phyloP scores from a whole-genome alignment of 768 basidiomycete species.

The Coprinopsis cinerea region DNA sequence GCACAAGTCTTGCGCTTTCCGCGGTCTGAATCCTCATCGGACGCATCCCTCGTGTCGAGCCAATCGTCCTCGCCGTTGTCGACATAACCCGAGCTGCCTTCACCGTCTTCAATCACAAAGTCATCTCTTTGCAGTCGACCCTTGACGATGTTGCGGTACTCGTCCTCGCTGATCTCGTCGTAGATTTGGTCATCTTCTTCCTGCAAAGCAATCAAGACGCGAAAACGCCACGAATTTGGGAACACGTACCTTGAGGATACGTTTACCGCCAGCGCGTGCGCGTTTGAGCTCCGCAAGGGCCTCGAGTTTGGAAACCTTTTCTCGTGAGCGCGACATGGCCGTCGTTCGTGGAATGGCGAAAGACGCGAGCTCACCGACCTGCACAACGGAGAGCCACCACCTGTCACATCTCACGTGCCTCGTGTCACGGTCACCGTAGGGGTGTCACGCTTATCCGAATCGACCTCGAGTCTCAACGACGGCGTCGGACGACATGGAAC shows the following conservation, averaged over 20 bases:
- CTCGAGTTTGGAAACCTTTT: constrained; percentile 21
- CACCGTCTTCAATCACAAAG: constrained; percentile 96
- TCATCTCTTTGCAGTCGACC: constrained; percentile 82
- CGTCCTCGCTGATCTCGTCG: constrained; percentile 85
- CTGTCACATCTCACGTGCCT: too few species aligned
- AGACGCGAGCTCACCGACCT: too few species aligned
- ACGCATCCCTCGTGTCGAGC: constrained; percentile 50
- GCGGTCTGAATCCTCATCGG: constrained; percentile 44
- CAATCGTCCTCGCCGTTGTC: constrained; percentile 98
- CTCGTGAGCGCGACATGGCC: not conserved
- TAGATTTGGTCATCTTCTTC: constrained; percentile 69
- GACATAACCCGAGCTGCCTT: constrained; percentile 84
- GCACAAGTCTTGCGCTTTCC: constrained; percentile 38
- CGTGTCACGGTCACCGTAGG: too few species aligned
- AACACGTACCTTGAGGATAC: constrained; percentile 47
- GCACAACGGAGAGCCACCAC: too few species aligned
- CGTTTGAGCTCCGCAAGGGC: constrained; percentile 58
- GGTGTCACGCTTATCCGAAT: too few species aligned
- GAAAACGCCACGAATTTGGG: constrained; percentile 9
- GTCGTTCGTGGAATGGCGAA: too few species aligned
- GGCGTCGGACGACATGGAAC: too few species aligned
- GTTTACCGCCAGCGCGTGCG: constrained; percentile 51
- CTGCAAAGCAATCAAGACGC: constrained; percentile 19
- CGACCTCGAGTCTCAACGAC: too few species aligned
- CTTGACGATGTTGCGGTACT: constrained; percentile 81